Base-by-base conservation (phyloP, 805 yeast genomes). In the Starmera pachycereana region DNA sequence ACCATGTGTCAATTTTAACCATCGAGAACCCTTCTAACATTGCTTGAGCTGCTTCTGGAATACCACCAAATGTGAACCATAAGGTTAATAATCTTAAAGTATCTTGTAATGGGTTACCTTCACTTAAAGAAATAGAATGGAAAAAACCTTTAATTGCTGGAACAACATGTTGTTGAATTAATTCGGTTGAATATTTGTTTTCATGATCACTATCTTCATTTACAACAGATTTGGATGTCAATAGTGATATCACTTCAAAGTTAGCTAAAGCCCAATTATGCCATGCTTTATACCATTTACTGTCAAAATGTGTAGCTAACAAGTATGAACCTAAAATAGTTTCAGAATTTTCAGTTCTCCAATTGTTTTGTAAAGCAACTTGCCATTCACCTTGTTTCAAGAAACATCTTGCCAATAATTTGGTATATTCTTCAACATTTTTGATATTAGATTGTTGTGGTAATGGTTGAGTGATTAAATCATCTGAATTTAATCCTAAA, bases 371-470 rank as follows among this genome's bases (percentile, higher is more conserved):
- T 48, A 90, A 62, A 0, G 83, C 80, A 44, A 90, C 84, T 56
- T 88, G 92, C 99, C 99, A 92, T 60, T 92, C 97, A 50, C 99
- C 98, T 63, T 92, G 98, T 54, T 92, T 94, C 60, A 90, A 68
- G 65, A 89, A 92, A 53, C 98, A 92, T 46, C 97, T 72, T 0
- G 98, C 97, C 35, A 92, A 65, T 25, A 94, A 66, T 48, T 75
- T 81, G 11, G 96, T 87, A 53, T 86, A 84, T 44, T 81, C 86
- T 47, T 81, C 84, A 38, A 83, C 83, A 54, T 81, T 89, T 40
- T 78, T 78, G 14, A 83, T 62, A 10, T 55, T 57, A 35, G 57
- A 58, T 13, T 69, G 73, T 6, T 85, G 75, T 1, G 95, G 95
- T 35, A 83, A 61, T 31, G 92, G 89, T 53, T 85, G 94, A 3